Percentiles rank a stretch among this genome's conserved stretches.
These are phyloP conservation scores for Scutellaria galericulata DNA, from an alignment of 257 asterid species.

Conservation along the genomic window DNA sequence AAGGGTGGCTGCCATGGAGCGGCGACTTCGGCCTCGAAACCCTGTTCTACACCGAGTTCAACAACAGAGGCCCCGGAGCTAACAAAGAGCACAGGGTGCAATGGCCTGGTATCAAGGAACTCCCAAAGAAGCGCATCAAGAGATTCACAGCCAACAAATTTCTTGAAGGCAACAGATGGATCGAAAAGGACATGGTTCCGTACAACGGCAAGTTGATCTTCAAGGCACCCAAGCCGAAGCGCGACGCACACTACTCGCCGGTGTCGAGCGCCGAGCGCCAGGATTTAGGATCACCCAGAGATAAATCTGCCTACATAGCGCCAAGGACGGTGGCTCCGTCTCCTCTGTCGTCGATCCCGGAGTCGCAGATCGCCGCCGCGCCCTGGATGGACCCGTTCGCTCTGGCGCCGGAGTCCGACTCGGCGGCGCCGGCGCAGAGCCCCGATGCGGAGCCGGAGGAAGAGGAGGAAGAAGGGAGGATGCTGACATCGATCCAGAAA, in stretches of 20 bases:
- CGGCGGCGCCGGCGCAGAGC: background rate
- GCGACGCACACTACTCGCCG: constrained; percentile 50
- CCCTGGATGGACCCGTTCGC: constrained; percentile 32
- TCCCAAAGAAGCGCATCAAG: constrained; percentile 48
- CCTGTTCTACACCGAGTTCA: constrained; percentile 68
- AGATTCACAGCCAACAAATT: constrained; percentile 58
- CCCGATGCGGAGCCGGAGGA: constrained; percentile 3
- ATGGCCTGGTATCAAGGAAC: constrained; percentile 77
- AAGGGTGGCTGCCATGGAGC: constrained; percentile 79
- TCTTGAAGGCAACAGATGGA: constrained; percentile 58
- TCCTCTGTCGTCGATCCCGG: background rate
- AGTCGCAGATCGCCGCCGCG: constrained; percentile 26
- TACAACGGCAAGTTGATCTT: constrained; percentile 53
- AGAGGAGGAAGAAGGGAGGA: background rate
- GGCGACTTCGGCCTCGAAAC: constrained; percentile 53
- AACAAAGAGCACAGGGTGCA: constrained; percentile 46
- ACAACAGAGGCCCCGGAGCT: constrained; percentile 73
- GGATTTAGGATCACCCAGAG: constrained; percentile 43
- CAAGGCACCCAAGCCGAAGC: constrained; percentile 47
- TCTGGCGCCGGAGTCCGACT: background rate
- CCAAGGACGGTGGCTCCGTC: background rate
- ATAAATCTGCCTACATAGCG: background rate
- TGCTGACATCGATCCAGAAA: background rate
- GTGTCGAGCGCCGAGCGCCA: constrained; percentile 56
- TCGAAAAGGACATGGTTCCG: constrained; percentile 45